Conservation (phyloP, 257 asterid genomes). For the Cordia subcordata region DNA sequence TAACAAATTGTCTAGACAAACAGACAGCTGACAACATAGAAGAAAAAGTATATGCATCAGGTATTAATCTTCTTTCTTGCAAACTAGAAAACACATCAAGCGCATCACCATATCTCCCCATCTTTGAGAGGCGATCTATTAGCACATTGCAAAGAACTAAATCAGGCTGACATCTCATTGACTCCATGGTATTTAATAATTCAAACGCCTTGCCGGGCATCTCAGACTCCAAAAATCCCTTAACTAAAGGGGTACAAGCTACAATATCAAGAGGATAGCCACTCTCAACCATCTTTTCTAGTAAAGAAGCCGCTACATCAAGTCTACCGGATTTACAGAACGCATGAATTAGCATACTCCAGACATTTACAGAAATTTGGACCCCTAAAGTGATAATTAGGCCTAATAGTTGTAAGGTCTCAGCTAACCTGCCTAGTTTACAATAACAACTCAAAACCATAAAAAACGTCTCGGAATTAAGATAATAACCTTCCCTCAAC, state of each 20-base stretch:
- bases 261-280: slow-evolving; percentile 65
- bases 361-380: slow-evolving; percentile 39
- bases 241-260: slow-evolving; percentile 60
- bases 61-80: slow-evolving; percentile 44
- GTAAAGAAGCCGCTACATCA: slow-evolving; percentile 46
- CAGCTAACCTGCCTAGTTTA: slow-evolving; percentile 34
- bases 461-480: slow-evolving; percentile 50
- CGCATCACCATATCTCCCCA: slow-evolving; percentile 61
- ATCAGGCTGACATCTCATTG: slow-evolving; percentile 59
- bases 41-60: slow-evolving; percentile 67
- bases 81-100: slow-evolving; percentile 49
- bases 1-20: slow-evolving; percentile 49
- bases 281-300: slow-evolving; percentile 49
- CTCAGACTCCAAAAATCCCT: slow-evolving; percentile 49
- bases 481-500: slow-evolving; percentile 50
- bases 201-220: slow-evolving; percentile 52
- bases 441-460: slow-evolving; percentile 58
- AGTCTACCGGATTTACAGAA: slow-evolving; percentile 45
- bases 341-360: slow-evolving; percentile 64
- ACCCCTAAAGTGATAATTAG: slow-evolving; percentile 57
- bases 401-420: slow-evolving; percentile 58
- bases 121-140: slow-evolving; percentile 64
- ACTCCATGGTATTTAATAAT: slow-evolving; percentile 41
- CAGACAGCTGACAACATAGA: slow-evolving; percentile 53
- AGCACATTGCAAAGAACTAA: slow-evolving; percentile 65